A percentile compares a stretch with the other conserved stretches of the same genome.
phyloP scores from a whole-genome alignment of 1,139 yeast genomes.

The Sugiyamaella neomexicana region DNA sequence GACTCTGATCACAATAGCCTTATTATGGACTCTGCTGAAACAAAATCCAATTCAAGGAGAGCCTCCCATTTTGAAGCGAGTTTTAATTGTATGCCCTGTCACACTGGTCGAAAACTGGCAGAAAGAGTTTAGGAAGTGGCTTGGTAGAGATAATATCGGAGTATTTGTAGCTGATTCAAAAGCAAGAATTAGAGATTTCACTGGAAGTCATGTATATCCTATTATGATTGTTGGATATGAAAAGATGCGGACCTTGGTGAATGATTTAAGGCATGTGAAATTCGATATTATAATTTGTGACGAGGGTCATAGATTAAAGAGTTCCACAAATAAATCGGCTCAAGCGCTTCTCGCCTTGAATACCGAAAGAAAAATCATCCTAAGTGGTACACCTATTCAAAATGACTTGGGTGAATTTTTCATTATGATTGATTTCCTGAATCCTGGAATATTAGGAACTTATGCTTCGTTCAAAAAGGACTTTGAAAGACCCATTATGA shows the following conservation, averaged over 20 bases:
- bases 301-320: slow-evolving; percentile 90
- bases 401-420: slow-evolving; percentile 84
- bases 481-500: slow-evolving; percentile 68
- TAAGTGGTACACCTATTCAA: slow-evolving; percentile 95
- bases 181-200: slow-evolving; percentile 65
- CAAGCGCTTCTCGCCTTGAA: slow-evolving; percentile 59
- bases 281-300: slow-evolving; percentile 87
- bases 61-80: slow-evolving; percentile 52
- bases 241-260: slow-evolving; percentile 59
- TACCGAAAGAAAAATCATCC: slow-evolving; percentile 57
- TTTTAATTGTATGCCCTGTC: slow-evolving; percentile 87
- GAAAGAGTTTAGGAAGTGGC: slow-evolving; percentile 86
- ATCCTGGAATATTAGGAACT: slow-evolving; percentile 77
- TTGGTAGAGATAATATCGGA: slow-evolving; percentile 61
- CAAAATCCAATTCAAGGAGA: slow-evolving; percentile 60
- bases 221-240: slow-evolving; percentile 88
- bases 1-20: slow-evolving; percentile 78
- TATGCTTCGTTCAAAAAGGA: slow-evolving; percentile 62
- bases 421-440: slow-evolving; percentile 76
- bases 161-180: slow-evolving; percentile 39
- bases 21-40: slow-evolving; percentile 79
- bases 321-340: slow-evolving; percentile 59
- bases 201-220: slow-evolving; percentile 67
- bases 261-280: slow-evolving; percentile 50
- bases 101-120: slow-evolving; percentile 88